Evolutionary conservation across 177 flowering plant genomes (phyloP).

Genomic region (Tripterygium wilfordii): DNA sequence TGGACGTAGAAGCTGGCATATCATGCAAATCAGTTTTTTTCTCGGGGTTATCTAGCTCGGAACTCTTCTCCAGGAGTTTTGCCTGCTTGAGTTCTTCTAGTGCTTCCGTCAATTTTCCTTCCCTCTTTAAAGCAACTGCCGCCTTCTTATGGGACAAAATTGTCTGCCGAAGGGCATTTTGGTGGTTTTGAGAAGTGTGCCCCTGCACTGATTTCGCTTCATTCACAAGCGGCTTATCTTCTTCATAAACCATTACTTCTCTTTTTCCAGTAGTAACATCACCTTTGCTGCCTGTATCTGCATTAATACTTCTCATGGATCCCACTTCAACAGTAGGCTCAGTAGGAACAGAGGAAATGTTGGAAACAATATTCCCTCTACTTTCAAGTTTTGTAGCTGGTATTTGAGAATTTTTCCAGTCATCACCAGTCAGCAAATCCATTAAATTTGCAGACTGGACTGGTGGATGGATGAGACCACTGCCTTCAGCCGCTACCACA

Average conservation of each 20-base stretch:
- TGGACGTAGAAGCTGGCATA: slow-evolving; percentile 11
- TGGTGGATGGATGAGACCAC: slow-evolving; percentile 6
- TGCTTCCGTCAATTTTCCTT: slow-evolving; percentile 78
- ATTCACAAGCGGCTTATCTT: slow-evolving; percentile 2
- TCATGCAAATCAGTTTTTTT: slow-evolving; percentile 16
- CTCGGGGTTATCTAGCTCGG: slow-evolving; percentile 27
- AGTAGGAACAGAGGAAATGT: slow-evolving; percentile 3
- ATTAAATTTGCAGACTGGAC: slow-evolving; percentile 9
- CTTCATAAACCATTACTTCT: slow-evolving; percentile 5
- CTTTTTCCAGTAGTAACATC: slow-evolving; percentile 6
- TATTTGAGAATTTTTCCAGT: slow-evolving; percentile 13
- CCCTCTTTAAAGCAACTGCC: slow-evolving; percentile 72
- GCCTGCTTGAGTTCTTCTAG: slow-evolving; percentile 65
- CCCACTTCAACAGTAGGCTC: slow-evolving; percentile 2
- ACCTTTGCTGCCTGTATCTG: slow-evolving; percentile 7
- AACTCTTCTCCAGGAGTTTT: slow-evolving; percentile 60
- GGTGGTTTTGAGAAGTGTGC: slow-evolving; percentile 12
- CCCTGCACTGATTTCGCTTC: slow-evolving; percentile 9
- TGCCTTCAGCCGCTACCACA: slow-evolving; percentile 2
- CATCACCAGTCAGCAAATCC: slow-evolving; percentile 29
- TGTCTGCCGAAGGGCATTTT: slow-evolving; percentile 34
- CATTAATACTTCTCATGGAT: slow-evolving; percentile 3
- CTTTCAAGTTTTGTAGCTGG: slow-evolving; percentile 6
- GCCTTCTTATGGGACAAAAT: slow-evolving; percentile 55
- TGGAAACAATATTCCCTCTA: slow-evolving; percentile 4